Conservation (phyloP, 352 stramenopile species). For the Peronosclerospora sorghi region DNA sequence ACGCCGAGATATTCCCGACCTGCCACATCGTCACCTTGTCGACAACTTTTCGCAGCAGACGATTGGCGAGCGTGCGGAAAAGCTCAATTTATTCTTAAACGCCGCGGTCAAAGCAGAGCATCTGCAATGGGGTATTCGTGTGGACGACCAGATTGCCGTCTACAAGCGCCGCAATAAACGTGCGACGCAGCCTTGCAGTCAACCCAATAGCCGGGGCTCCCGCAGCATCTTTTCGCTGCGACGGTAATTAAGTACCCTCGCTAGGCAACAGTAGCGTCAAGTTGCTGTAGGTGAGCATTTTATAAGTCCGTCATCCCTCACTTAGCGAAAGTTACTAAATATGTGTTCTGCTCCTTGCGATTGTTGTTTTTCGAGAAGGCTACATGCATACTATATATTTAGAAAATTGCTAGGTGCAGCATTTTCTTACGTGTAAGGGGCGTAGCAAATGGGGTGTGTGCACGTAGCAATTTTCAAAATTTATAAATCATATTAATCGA, state of each 20-base stretch:
- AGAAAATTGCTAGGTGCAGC: too few species aligned
- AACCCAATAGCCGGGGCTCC: constrained; percentile 23
- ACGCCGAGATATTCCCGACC: constrained; percentile 71
- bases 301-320: too few species aligned
- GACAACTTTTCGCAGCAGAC: constrained; percentile 78
- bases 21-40: constrained; percentile 73
- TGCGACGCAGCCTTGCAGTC: constrained; percentile 24
- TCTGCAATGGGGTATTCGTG: constrained; percentile 79
- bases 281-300: too few species aligned
- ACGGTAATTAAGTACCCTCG: constrained; percentile 62
- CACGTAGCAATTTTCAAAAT: too few species aligned
- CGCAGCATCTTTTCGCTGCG: constrained; percentile 60
- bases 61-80: constrained; percentile 73
- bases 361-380: too few species aligned
- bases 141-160: constrained; percentile 81
- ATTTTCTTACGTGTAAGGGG: too few species aligned
- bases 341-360: too few species aligned
- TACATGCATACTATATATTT: too few species aligned
- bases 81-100: constrained; percentile 75
- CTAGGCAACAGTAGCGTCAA: too few species aligned
- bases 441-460: too few species aligned
- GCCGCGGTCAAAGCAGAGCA: constrained; percentile 70
- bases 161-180: constrained; percentile 86
- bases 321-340: too few species aligned
- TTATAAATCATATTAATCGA: too few species aligned